Evolutionary conservation across 192 early-diverging fungal genomes (phyloP).

Genomic region (Backusella tuberculispora): DNA sequence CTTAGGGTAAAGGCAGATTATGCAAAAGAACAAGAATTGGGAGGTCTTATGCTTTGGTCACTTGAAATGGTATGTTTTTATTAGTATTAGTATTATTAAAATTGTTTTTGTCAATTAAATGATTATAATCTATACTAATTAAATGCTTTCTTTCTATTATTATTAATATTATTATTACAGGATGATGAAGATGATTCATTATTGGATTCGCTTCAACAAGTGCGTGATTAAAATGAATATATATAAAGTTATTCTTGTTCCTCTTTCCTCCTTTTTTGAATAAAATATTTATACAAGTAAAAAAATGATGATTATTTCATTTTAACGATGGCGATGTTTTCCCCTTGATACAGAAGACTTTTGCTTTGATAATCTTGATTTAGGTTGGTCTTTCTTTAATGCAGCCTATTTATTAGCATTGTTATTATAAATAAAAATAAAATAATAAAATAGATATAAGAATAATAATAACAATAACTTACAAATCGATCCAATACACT

Average conservation of each 20-base stretch:
- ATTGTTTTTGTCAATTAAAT: no score
- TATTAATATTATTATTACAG: not conserved
- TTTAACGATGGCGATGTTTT: not conserved
- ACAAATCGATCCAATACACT: not conserved
- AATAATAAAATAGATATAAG: not conserved
- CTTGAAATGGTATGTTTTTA: conserved; percentile 40
- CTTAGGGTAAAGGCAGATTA: conserved; percentile 61
- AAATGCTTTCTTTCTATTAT: not conserved
- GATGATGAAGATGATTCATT: conserved; percentile 28
- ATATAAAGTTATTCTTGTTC: no score
- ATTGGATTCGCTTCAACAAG: conserved; percentile 20
- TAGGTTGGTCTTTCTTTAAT: not conserved
- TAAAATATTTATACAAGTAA: not conserved
- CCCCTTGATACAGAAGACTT: no score
- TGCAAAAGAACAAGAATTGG: conserved; percentile 52
- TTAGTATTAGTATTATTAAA: not conserved
- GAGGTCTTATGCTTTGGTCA: conserved; percentile 69
- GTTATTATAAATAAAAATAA: not conserved
- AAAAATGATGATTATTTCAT: not conserved
- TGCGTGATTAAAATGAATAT: conserved; percentile 11
- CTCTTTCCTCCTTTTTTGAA: not conserved
- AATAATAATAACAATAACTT: no score
- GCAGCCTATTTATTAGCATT: conserved; percentile 13
- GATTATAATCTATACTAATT: not conserved
- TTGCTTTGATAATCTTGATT: no score